Base-by-base conservation (phyloP, 495 filamentous ascomycete genomes). In the Talaromyces proteolyticus region DNA sequence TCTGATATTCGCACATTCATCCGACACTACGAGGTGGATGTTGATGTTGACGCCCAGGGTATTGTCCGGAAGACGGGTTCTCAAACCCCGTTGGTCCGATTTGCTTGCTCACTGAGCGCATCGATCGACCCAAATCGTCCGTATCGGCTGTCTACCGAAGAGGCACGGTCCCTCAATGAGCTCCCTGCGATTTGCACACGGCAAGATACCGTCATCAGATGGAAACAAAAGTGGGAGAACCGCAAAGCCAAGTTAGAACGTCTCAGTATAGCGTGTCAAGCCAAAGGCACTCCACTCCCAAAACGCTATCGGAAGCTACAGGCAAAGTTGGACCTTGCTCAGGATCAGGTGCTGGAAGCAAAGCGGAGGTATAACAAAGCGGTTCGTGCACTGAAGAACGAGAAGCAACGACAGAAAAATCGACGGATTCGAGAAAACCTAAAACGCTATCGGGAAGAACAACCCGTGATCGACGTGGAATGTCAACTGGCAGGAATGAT, bases 381-480 rank as follows among this genome's bases (percentile, higher is more conserved):
- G 40, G 48, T 52, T 39, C 44, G 50, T 44, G 23, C 50, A 20
- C 43, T 60, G 29, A 39, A 54, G 10, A 64, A 61, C 53, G 53
- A 67, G 47, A 59, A 55, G 47, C 49, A 58, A 22, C 29, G 56
- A 21, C 53, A 67, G 51, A n/a, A 17, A 34, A 50, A 62, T 25
- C 52, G 40, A 5, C 48, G 54, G 18, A 51, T 64, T 21, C 47
- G 51, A 50, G 53, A 63, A 42, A 60, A 64, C 36, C 47, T 62
- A 17, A 53, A 58, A 42, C 45, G 44, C 38, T 66, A 66, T 49
- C 64, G 64, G 39, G 64, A 64, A 21, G 48, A 67, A 29, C 50
- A 69, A 52, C 58, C 52, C 24, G 57, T 69, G 38, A 64, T 65
- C 39, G 54, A 69, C 45, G 57, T 50, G 19, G 44, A 67, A 42